Evolutionary conservation across 176 grass and related monocot species (phyloP).

Genomic region (Triticum timopheevii): DNA sequence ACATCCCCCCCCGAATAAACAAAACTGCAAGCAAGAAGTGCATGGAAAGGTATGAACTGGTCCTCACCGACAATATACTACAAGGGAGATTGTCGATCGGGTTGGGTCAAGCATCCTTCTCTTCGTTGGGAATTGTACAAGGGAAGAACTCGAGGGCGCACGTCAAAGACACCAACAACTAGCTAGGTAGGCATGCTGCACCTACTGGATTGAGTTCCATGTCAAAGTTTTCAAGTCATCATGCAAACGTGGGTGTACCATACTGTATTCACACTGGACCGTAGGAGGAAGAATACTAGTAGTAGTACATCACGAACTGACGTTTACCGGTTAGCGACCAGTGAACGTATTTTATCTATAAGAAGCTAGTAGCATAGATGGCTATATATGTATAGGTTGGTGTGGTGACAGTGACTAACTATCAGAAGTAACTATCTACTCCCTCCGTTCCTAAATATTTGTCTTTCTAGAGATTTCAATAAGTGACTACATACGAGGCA

Average conservation of each 20-base stretch:
- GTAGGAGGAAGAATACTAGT: neutral
- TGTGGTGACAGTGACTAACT: constrained; percentile 15
- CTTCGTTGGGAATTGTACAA: constrained; percentile 42
- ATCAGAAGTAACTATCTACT: neutral
- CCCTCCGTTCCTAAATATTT: too few relatives aligned
- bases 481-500: too few relatives aligned
- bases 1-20: too few relatives aligned
- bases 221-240: neutral
- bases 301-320: neutral
- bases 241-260: too few relatives aligned
- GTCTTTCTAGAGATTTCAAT: too few relatives aligned
- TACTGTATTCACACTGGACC: neutral
- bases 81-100: neutral
- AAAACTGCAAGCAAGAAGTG: neutral
- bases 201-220: constrained; percentile 5
- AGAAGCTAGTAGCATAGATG: neutral
- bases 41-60: neutral
- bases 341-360: neutral
- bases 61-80: neutral
- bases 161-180: constrained; percentile 36
- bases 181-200: constrained; percentile 21
- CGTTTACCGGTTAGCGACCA: neutral
- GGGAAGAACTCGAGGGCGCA: constrained; percentile 31
- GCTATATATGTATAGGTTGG: neutral
- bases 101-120: constrained; percentile 77